These are phyloP conservation scores for Sapria himalayana DNA, from an alignment of 345 rosid species.

Conservation along the genomic window DNA sequence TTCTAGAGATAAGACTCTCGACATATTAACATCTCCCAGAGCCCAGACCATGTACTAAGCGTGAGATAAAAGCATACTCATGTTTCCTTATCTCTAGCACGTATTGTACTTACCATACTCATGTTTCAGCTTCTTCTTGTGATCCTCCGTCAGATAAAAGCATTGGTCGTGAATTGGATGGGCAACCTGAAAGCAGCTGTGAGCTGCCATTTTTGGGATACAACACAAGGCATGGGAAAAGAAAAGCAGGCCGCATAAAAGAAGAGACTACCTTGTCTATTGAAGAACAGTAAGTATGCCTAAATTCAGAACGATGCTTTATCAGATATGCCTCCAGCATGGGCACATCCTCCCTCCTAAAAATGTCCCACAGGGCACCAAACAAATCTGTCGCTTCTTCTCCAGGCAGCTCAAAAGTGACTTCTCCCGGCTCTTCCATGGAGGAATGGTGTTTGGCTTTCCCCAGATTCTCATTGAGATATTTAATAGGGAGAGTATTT, in stretches of 20 bases:
- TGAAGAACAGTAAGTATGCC: constrained; percentile 50
- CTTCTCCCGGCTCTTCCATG: constrained; percentile 6
- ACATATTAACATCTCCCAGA: too few relatives aligned
- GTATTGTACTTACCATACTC: constrained; percentile 53
- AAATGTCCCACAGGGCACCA: constrained; percentile 90
- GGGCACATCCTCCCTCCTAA: constrained; percentile 72
- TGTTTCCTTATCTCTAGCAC: not conserved
- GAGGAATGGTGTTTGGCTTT: constrained; percentile 2
- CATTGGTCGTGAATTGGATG: constrained; percentile 82
- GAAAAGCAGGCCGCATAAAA: too few relatives aligned
- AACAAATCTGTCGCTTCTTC: constrained; percentile 12
- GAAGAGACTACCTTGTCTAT: constrained; percentile 33
- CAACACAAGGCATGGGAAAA: too few relatives aligned
- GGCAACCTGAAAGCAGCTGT: constrained; percentile 19
- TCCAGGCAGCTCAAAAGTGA: too few relatives aligned
- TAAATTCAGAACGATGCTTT: constrained; percentile 45
- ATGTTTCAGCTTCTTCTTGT: constrained; percentile 51
- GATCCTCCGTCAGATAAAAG: constrained; percentile 46
- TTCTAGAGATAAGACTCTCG: too few relatives aligned
- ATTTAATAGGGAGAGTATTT: not conserved
- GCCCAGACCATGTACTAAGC: not conserved
- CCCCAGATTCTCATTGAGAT: constrained; percentile 1
- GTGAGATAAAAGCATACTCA: not conserved
- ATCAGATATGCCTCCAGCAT: constrained; percentile 48
- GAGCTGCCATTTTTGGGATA: not conserved